Conservation (phyloP, 2,329 filamentous ascomycete genomes). For the Trichoderma koningii region DNA sequence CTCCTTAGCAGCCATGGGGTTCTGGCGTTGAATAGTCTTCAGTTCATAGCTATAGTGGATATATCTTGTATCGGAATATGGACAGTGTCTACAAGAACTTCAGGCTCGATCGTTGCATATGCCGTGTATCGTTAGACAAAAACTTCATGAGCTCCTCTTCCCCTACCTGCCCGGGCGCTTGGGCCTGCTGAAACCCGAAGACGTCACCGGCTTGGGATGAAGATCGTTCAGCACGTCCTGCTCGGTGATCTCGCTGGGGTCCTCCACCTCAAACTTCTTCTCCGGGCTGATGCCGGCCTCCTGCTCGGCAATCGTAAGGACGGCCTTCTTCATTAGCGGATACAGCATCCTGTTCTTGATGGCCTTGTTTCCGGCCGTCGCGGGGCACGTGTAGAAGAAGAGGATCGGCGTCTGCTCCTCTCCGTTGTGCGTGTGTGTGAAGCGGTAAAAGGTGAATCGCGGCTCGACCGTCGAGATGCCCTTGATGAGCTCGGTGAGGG, state of each 20-base stretch:
- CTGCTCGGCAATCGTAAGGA: slow-evolving; percentile 64
- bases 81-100: slow-evolving; percentile 25
- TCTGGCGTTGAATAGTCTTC: slow-evolving; percentile 32
- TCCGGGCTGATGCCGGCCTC: slow-evolving; percentile 67
- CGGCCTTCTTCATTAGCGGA: slow-evolving; percentile 68
- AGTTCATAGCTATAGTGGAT: slow-evolving; percentile 28
- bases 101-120: slow-evolving; percentile 26
- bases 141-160: slow-evolving; percentile 13
- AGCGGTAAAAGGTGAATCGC: slow-evolving; percentile 77
- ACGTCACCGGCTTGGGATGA: slow-evolving; percentile 65
- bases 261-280: slow-evolving; percentile 70
- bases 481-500: slow-evolving; percentile 59
- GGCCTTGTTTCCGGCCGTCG: slow-evolving; percentile 62
- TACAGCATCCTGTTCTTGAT: slow-evolving; percentile 88
- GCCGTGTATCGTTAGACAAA: slow-evolving; percentile 4
- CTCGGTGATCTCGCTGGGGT: slow-evolving; percentile 71
- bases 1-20: slow-evolving; percentile 12
- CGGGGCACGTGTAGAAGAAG: slow-evolving; percentile 82
- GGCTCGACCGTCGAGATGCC: slow-evolving; percentile 69
- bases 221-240: slow-evolving; percentile 66
- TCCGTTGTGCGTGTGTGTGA: slow-evolving; percentile 59
- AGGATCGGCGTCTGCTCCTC: slow-evolving; percentile 61
- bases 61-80: slow-evolving; percentile 24
- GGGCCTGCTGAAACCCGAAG: slow-evolving; percentile 72
- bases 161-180: slow-evolving; percentile 71